Conservation (phyloP, 306 rosid genomes). For the Albizia julibrissin region DNA sequence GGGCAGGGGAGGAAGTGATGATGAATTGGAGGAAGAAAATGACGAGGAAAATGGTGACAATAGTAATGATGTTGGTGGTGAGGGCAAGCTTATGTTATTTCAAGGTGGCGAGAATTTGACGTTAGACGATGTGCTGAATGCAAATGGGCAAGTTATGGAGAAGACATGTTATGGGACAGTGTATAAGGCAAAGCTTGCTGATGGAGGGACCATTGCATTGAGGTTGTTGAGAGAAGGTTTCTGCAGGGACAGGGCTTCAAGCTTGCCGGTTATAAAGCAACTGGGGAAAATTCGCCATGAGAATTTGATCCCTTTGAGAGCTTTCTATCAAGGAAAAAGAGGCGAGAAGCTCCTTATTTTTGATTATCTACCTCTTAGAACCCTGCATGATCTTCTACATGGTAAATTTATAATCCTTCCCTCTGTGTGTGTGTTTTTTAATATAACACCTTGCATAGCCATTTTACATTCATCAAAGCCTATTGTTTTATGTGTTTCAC, state of each 20-base stretch:
- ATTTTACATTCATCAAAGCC: slow-evolving; percentile 1
- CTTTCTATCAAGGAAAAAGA: slow-evolving; percentile 94
- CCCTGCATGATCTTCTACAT: slow-evolving; percentile 80
- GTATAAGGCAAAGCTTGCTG: slow-evolving; percentile 95
- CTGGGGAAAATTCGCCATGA: slow-evolving; percentile 89
- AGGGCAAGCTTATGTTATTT: slow-evolving; percentile 92
- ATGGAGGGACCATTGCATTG: slow-evolving; percentile 86
- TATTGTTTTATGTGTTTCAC: not conserved
- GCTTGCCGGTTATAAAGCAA: slow-evolving; percentile 77
- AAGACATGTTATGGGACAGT: slow-evolving; percentile 94
- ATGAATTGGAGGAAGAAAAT: slow-evolving; percentile 79
- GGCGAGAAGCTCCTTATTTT: slow-evolving; percentile 96
- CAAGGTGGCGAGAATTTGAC: slow-evolving; percentile 93
- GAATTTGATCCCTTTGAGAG: slow-evolving; percentile 93
- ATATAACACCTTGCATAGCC: slow-evolving; percentile 13
- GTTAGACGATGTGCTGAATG: slow-evolving; percentile 92
- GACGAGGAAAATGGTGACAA: slow-evolving; percentile 38
- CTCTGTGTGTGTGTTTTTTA: not conserved
- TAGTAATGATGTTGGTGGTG: slow-evolving; percentile 43
- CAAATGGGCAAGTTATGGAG: slow-evolving; percentile 97
- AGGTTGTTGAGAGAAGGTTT: slow-evolving; percentile 92
- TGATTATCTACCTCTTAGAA: slow-evolving; percentile 74
- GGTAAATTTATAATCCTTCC: slow-evolving; percentile 42
- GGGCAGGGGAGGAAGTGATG: slow-evolving; percentile 72
- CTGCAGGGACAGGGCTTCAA: slow-evolving; percentile 80